These are phyloP conservation scores for Colletotrichum destructivum DNA, from an alignment of 2,329 filamentous ascomycete genomes.

Conservation along the genomic window DNA sequence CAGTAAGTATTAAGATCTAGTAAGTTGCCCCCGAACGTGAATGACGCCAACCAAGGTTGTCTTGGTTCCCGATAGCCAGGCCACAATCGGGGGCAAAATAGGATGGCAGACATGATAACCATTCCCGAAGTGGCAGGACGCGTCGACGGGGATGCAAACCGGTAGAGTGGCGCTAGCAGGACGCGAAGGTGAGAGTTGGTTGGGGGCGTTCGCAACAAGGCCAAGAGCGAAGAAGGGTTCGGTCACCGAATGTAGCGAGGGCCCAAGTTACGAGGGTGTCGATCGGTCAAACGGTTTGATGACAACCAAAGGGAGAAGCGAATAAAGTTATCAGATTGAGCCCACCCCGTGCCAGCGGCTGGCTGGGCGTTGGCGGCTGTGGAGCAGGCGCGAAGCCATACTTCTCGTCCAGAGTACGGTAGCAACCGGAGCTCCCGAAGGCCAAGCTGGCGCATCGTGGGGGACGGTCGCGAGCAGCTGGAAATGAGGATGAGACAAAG, in stretches of 20 bases:
- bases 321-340: constrained; percentile 41
- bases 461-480: constrained; percentile 3
- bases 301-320: constrained; percentile 3
- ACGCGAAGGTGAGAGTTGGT: background rate
- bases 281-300: constrained; percentile 9
- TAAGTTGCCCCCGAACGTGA: background rate
- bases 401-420: background rate
- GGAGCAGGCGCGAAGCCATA: background rate
- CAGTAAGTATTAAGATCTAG: background rate
- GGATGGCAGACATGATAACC: background rate
- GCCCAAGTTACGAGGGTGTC: constrained; percentile 4
- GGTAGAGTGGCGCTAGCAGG: background rate
- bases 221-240: background rate
- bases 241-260: constrained; percentile 21
- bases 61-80: background rate
- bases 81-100: background rate
- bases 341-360: constrained; percentile 24
- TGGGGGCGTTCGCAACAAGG: constrained; percentile 2
- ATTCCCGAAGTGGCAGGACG: background rate
- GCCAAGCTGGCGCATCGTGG: constrained; percentile 1
- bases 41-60: background rate
- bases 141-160: constrained; percentile 8
- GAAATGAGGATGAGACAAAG: constrained; percentile 37
- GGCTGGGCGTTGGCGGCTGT: constrained; percentile 7
- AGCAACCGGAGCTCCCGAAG: constrained; percentile 19